A percentile compares a stretch with the other conserved stretches of the same genome.
These are phyloP conservation scores for Dendrostoma leiphaemia DNA, from an alignment of 2,329 filamentous ascomycete species.

Conservation along the genomic window DNA sequence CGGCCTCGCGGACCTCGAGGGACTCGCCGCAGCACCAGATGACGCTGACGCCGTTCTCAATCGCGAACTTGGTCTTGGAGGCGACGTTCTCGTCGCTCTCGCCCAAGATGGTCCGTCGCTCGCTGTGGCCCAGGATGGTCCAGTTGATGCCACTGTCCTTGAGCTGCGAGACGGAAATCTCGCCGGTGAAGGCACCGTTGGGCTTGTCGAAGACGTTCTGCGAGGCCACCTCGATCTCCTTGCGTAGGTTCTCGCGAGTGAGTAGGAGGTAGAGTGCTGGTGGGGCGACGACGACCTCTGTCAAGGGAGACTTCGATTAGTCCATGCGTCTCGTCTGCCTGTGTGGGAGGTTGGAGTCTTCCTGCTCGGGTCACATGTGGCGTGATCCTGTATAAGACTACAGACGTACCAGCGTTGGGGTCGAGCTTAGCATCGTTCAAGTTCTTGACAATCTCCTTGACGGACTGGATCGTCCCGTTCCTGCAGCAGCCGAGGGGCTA, in stretches of 20 bases:
- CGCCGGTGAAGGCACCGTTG: conserved; percentile 94
- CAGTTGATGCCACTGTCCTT: conserved; percentile 86
- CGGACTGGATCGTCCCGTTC: conserved; percentile 89
- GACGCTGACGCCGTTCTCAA: conserved; percentile 82
- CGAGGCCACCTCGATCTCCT: conserved; percentile 79
- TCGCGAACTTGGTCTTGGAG: conserved; percentile 89
- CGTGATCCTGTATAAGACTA: background rate
- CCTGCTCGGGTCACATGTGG: background rate
- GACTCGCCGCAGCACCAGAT: conserved; percentile 98
- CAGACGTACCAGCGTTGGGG: conserved; percentile 65
- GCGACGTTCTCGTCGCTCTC: conserved; percentile 86
- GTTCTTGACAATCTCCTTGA: conserved; percentile 86
- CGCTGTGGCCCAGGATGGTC: conserved; percentile 91
- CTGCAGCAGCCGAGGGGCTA: conserved; percentile 44
- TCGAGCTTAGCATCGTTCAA: conserved; percentile 85
- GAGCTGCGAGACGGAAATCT: conserved; percentile 90
- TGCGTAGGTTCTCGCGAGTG: conserved; percentile 73
- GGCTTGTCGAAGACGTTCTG: conserved; percentile 99
- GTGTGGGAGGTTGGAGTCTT: background rate
- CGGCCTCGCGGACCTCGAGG: conserved; percentile 84
- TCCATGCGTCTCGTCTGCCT: background rate
- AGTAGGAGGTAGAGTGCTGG: conserved; percentile 88
- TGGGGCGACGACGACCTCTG: conserved; percentile 93
- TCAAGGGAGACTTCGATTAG: conserved; percentile 12
- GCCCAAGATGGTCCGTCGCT: conserved; percentile 85